phyloP scores from a whole-genome alignment of 129 eudicot species.

The Chrysanthemum seticuspe region DNA sequence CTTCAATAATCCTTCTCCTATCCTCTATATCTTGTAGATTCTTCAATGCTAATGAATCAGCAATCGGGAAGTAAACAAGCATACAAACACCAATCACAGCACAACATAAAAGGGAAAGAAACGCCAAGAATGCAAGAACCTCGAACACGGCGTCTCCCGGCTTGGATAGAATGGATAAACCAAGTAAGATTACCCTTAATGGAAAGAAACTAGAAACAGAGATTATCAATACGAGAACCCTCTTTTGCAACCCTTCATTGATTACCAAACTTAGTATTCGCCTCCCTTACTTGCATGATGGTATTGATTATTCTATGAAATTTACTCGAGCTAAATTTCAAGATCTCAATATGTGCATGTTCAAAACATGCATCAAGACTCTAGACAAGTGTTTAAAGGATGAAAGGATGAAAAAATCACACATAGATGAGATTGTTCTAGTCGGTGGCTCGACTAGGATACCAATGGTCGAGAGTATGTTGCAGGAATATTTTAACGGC shows the following conservation, averaged over 20 bases:
- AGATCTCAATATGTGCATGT: no score
- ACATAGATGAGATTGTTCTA: no score
- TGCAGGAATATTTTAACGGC: no score
- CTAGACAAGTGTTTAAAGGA: no score
- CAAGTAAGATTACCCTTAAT: conserved; percentile 66
- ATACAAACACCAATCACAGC: conserved; percentile 63
- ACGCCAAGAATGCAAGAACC: conserved; percentile 66
- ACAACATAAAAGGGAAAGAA: conserved; percentile 73
- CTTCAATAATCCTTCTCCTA: conserved; percentile 52
- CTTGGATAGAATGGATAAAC: conserved; percentile 64
- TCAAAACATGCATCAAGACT: no score
- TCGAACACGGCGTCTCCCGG: conserved; percentile 58
- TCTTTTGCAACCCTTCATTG: conserved; percentile 73
- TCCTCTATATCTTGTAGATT: conserved; percentile 63
- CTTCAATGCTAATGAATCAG: conserved; percentile 80
- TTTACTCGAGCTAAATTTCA: no score
- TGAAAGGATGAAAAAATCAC: no score
- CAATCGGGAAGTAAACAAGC: conserved; percentile 80
- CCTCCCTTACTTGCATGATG: no score
- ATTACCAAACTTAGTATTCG: conserved; percentile 67
- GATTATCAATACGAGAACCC: conserved; percentile 66
- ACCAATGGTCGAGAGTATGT: no score
- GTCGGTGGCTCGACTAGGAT: no score
- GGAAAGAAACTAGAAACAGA: conserved; percentile 73
- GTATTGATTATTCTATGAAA: no score